Evolutionary conservation across 257 asterid species (phyloP).

Genomic region (Eucommia ulmoides): DNA sequence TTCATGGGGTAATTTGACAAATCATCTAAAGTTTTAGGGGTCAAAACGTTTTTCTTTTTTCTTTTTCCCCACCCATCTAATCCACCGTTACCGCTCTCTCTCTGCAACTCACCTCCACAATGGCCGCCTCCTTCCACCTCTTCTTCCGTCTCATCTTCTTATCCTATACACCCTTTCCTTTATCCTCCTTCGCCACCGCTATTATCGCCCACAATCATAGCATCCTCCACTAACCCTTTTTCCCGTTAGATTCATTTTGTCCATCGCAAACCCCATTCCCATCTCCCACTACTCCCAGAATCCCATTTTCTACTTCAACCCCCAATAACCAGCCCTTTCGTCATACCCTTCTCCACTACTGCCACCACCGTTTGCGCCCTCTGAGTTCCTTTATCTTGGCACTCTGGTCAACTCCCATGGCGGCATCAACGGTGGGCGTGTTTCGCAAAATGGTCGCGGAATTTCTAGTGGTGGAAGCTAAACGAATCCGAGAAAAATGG

Average conservation of each 20-base stretch:
- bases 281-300: background rate
- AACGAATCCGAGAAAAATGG: slow-evolving; percentile 18
- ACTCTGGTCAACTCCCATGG: slow-evolving; percentile 73
- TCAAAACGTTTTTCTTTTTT: too few relatives aligned
- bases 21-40: too few relatives aligned
- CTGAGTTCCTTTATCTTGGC: slow-evolving; percentile 87
- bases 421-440: slow-evolving; percentile 15
- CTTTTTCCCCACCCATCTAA: too few relatives aligned
- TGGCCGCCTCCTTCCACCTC: background rate
- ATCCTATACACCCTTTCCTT: background rate
- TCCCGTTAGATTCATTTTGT: background rate
- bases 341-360: background rate
- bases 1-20: too few relatives aligned
- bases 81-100: too few relatives aligned
- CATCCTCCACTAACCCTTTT: background rate
- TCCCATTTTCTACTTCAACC: background rate
- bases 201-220: background rate
- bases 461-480: slow-evolving; percentile 11
- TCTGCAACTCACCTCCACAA: too few relatives aligned
- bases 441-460: slow-evolving; percentile 13
- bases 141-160: background rate
- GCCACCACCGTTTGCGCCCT: background rate
- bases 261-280: too few relatives aligned
- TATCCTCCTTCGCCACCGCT: background rate
- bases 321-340: background rate